Evolutionary conservation across 1,284 basidiomycete species (phyloP).

Genomic region (Inonotus hispidus): DNA sequence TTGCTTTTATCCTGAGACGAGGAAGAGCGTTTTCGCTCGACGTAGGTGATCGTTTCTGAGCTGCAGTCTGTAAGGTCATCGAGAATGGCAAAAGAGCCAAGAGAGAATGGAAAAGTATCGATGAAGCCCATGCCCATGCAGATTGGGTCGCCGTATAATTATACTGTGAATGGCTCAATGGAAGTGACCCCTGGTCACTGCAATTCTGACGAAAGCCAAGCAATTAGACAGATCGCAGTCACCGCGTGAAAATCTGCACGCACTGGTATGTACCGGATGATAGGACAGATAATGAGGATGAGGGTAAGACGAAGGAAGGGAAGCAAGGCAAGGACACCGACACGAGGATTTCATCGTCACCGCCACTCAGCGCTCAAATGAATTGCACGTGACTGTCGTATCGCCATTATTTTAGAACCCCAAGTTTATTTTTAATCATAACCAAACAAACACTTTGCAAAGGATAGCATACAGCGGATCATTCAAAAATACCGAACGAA

Average conservation of each 20-base stretch:
- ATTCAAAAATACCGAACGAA: not conserved
- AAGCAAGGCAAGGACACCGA: not conserved
- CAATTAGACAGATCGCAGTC: not conserved
- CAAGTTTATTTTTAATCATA: too few species aligned
- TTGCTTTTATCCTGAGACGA: not conserved
- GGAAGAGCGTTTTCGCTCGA: slow-evolving; percentile 5
- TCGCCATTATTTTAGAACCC: too few species aligned
- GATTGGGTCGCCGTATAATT: not conserved
- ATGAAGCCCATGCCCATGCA: slow-evolving; percentile 10
- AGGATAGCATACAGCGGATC: too few species aligned
- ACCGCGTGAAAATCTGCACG: not conserved
- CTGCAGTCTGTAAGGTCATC: slow-evolving; percentile 19
- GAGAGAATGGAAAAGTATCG: slow-evolving; percentile 7
- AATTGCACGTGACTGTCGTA: too few species aligned
- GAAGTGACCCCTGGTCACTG: not conserved
- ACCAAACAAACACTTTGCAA: too few species aligned
- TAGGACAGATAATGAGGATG: not conserved
- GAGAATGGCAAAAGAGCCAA: slow-evolving; percentile 15
- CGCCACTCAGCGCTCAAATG: not conserved
- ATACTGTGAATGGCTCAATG: not conserved
- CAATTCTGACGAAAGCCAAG: not conserved
- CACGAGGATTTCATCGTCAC: not conserved
- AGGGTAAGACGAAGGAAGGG: not conserved
- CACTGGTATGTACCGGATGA: not conserved
- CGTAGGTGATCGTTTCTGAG: slow-evolving; percentile 14